Evolutionary conservation across 1,284 basidiomycete species (phyloP).

Genomic region (Pseudozyma flocculosa): DNA sequence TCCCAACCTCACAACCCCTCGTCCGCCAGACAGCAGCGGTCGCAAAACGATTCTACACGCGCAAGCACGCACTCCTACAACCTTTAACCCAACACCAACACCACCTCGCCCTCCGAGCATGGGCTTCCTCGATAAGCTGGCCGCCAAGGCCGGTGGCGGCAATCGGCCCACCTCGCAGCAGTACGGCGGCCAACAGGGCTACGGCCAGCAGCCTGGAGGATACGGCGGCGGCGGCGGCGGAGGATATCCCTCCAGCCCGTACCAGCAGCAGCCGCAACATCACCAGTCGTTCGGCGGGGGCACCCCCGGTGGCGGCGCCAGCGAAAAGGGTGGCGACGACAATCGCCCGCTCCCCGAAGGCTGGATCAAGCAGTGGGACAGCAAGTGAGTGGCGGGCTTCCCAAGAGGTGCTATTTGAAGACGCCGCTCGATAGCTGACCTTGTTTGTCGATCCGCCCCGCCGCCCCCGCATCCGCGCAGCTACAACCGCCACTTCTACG

Average conservation of each 20-base stretch:
- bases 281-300: slow-evolving; percentile 5
- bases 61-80: not conserved
- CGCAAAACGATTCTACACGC: too few species aligned
- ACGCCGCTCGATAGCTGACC: too few species aligned
- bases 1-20: too few species aligned
- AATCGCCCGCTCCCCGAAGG: slow-evolving; percentile 43
- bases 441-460: not conserved
- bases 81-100: not conserved
- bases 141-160: slow-evolving; percentile 32
- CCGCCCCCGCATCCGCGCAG: slow-evolving; percentile 5
- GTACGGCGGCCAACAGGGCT: slow-evolving; percentile 14
- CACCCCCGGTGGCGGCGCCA: slow-evolving; percentile 2
- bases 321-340: slow-evolving; percentile 34
- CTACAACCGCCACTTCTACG: slow-evolving; percentile 54
- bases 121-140: slow-evolving; percentile 49
- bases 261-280: slow-evolving; percentile 5
- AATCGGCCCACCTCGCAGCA: slow-evolving; percentile 21
- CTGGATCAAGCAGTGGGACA: slow-evolving; percentile 54
- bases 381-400: slow-evolving; percentile 25
- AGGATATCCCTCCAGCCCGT: slow-evolving; percentile 5
- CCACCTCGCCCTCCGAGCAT: too few species aligned
- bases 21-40: too few species aligned
- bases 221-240: not conserved
- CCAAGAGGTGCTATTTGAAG: too few species aligned
- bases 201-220: slow-evolving; percentile 18